These are phyloP conservation scores for Domatiomyces globalis DNA, from an alignment of 2,329 filamentous ascomycete species.

Conservation along the genomic window DNA sequence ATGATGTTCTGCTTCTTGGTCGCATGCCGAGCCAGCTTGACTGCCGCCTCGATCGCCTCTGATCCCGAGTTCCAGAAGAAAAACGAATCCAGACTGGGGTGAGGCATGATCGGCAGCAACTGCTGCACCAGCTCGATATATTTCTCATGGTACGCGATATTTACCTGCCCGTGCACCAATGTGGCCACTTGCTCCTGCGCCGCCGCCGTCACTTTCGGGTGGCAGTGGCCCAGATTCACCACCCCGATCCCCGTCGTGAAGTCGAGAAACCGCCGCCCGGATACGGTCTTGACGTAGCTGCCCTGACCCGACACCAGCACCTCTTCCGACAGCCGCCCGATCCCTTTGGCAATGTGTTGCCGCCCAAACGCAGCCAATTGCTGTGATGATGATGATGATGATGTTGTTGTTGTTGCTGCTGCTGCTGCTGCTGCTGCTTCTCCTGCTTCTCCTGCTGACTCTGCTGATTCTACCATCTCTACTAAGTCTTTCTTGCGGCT, in stretches of 20 bases:
- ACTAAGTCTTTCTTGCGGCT: not conserved
- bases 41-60: slow-evolving; percentile 25
- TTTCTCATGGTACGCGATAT: slow-evolving; percentile 29
- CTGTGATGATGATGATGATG: slow-evolving; percentile 1
- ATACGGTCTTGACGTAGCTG: slow-evolving; percentile 22
- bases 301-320: slow-evolving; percentile 22
- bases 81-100: slow-evolving; percentile 25
- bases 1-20: slow-evolving; percentile 27
- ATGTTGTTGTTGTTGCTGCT: not conserved
- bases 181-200: slow-evolving; percentile 25
- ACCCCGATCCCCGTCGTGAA: slow-evolving; percentile 26
- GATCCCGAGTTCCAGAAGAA: slow-evolving; percentile 29
- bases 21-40: slow-evolving; percentile 25
- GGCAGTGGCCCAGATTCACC: slow-evolving; percentile 25
- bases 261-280: slow-evolving; percentile 21
- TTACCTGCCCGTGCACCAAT: slow-evolving; percentile 28
- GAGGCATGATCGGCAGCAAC: slow-evolving; percentile 25
- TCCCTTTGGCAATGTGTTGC: slow-evolving; percentile 18
- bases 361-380: slow-evolving; percentile 20
- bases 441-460: too few relatives aligned
- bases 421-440: too few relatives aligned
- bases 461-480: not conserved
- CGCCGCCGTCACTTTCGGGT: slow-evolving; percentile 25
- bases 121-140: slow-evolving; percentile 24
- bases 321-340: slow-evolving; percentile 17